A percentile compares a stretch with the other conserved stretches of the same genome.
Conservation (phyloP, 225 moss, liverwort and hornwort species). For the Polytrichum formosum region DNA sequence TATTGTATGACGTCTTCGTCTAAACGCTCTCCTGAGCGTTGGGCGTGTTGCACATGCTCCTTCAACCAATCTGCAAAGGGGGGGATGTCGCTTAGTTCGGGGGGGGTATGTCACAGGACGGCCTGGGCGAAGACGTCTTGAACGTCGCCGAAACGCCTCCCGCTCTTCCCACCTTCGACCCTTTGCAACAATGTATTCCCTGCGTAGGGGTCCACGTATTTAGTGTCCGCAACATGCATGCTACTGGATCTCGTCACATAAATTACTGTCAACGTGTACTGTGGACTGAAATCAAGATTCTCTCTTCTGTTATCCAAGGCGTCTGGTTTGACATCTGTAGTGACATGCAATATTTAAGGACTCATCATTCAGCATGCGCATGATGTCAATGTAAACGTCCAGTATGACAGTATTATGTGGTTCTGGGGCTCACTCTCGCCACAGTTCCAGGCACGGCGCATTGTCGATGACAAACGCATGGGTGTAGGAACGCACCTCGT, state of each 20-base stretch:
- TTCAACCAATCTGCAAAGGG: not conserved
- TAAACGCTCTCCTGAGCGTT: no score
- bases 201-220: no score
- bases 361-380: no score
- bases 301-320: no score
- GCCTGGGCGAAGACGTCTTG: not conserved
- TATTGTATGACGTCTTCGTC: not conserved
- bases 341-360: no score
- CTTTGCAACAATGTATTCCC: not conserved
- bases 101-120: not conserved
- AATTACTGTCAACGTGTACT: no score
- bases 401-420: no score
- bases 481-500: not conserved
- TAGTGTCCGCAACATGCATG: no score
- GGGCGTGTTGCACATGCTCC: not conserved
- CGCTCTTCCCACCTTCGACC: not conserved
- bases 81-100: not conserved
- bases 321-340: no score
- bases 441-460: not conserved
- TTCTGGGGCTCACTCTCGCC: not conserved
- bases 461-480: slow-evolving; percentile 4
- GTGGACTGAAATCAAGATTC: no score
- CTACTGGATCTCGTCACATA: no score
- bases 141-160: not conserved
- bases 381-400: no score